Conservation (phyloP, 139 green algal genomes). For the Micractinium conductrix region DNA sequence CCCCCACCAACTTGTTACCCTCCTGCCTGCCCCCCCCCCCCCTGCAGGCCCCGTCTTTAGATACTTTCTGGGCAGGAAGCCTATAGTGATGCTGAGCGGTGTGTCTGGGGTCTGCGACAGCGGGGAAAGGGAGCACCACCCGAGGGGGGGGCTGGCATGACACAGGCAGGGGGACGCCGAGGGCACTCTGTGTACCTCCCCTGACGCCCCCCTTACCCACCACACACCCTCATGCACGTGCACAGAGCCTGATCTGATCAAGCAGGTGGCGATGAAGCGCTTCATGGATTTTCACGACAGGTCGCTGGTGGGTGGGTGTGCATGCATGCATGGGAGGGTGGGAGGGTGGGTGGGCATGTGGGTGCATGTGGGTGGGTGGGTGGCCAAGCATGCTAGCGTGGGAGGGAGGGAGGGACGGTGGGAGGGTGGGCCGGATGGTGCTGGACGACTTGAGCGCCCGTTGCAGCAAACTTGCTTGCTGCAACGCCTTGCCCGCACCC, state of each 20-base stretch:
- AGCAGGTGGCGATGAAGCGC: not conserved
- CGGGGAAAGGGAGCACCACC: not conserved
- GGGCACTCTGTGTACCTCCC: not conserved
- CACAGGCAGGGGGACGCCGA: not conserved
- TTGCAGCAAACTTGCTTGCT: no score
- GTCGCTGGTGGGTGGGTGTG: not conserved
- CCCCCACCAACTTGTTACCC: no score
- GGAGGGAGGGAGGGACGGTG: not conserved
- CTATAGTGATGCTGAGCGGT: not conserved
- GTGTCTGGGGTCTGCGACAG: no score
- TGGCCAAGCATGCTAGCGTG: not conserved
- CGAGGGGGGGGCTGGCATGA: not conserved
- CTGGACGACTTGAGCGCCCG: no score
- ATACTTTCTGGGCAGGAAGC: not conserved
- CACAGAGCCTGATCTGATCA: slow-evolving; percentile 3
- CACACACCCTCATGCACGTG: not conserved
- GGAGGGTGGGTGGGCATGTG: not conserved
- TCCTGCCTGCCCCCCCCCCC: no score
- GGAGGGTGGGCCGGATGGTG: not conserved
- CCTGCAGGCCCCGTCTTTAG: not conserved
- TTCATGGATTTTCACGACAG: slow-evolving; percentile 22
- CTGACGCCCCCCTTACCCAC: not conserved
- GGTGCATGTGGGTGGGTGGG: not conserved
- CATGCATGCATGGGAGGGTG: not conserved
- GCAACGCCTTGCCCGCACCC: no score